Evolutionary conservation across 176 grass and related monocot genomes (phyloP), one percentile per base, ranked within the genome.

Genomic region (Rhipidocladum racemiflorum): DNA sequence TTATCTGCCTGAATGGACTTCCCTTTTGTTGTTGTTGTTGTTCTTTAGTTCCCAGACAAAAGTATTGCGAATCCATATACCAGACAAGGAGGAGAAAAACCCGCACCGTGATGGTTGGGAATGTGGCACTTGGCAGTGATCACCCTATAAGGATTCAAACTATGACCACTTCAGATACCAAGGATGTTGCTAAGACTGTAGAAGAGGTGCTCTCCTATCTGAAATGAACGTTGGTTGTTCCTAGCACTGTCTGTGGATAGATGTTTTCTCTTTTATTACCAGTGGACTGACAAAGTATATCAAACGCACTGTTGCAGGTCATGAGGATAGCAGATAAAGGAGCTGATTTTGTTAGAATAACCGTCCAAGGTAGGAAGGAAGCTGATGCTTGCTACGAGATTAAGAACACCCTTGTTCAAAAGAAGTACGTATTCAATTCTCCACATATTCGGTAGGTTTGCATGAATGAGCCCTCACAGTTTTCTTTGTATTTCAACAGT

Each of bases 291-390:
- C 20, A 7, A 48, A 40, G 30, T 11, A 72, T 73, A 9, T 25
- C 28, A 9, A 70, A 60, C 45, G 21, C 57, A 60, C 27, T n/a
- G 27, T 70, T 65, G 42, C 89, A 94, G 96, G 96, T 99, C 38
- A 99, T 99, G 93, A 95, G 89, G 82, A 99, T 99, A 82, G 89
- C 96, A 83, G 96, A 99, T 83, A 93, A 87, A 85, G 96, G 96
- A 15, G 96, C 96, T 77, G 93, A 99, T 88, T 49, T 99, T 57
- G 96, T 99, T 45, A 88, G 96, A 86, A 99, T 99, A 86, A 99
- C 96, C 7, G 96, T 99, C 51, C 96, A 99, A 82, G 96, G 96
- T 81, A 99, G 54, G 84, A 99, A 86, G 90, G 96, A 99, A 80
- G 96, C 96, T 40, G 96, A 99, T 90, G 91, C 96, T 59, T 99